Base-by-base conservation (phyloP, 192 early-diverging fungal species). In the Umbelopsis sp. region DNA sequence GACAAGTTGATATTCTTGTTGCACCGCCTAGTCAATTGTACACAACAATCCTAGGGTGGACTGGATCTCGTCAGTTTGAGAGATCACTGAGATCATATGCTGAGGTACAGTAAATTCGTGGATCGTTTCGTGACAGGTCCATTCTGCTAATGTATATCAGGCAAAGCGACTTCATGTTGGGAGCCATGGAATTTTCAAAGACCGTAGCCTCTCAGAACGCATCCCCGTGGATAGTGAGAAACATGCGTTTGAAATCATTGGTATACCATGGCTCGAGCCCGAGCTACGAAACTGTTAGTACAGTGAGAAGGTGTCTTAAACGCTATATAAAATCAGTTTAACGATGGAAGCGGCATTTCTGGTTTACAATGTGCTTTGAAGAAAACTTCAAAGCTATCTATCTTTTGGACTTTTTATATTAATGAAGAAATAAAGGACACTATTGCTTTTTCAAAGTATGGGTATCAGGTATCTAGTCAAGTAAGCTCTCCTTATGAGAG, bases 1-100 rank as follows among this genome's bases (percentile, higher is more conserved):
- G 78, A 10, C 78, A 80, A 54, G 69, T 80, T 1, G 78, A 80
- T 44, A 34, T 80, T 4, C 75, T 80, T 14, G 41, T 80, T 62
- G 71, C 71, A 11, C 50, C 74, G 2, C 25, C 45, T 25, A 69
- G 45, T 12, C 71, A 76, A 47, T 70, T 68, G 36, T 22, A 54
- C 2, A 76, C 74, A 24, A 65, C 74, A 1, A 34, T 80, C 7
- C 25, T 80, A 4, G 78, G 78, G 11, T 80, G 78, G 78, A 75
- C 78, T 36, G 78, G 74, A 45, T 77, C 76, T 8, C 68, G 71
- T 4, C 76, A 77, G 49, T 77, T 66, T 66, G 76, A 77, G 45
- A 51, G 76, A 22, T 43, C 71, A 0, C 14, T 77, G 12, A 44
- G 66, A 44, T 45, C 56, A 21, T 77, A 69, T 44, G 76, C 76